Percentiles rank a stretch among this genome's conserved stretches.
Evolutionary conservation across 345 rosid species (phyloP).

Genomic region (Jatropha curcas): DNA sequence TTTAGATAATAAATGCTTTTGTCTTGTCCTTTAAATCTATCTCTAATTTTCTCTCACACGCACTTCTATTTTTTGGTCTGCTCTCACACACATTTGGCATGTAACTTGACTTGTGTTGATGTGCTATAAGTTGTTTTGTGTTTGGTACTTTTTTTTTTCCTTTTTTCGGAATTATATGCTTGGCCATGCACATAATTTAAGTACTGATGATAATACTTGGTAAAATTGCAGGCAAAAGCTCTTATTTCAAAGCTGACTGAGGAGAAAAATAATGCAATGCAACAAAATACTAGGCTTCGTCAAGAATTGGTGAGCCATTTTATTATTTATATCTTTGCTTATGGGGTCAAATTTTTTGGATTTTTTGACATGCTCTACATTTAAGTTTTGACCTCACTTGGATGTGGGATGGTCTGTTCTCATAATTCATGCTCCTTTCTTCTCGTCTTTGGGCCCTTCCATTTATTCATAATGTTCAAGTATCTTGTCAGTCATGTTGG

Average conservation of each 20-base stretch:
- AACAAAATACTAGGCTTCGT: slow-evolving; percentile 57
- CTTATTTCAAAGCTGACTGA: slow-evolving; percentile 59
- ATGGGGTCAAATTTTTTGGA: neutral
- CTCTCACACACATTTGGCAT: neutral
- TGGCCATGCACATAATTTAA: slow-evolving; percentile 7
- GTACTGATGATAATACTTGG: slow-evolving; percentile 10
- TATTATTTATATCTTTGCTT: neutral
- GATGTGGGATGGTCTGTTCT: neutral
- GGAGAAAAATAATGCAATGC: slow-evolving; percentile 60
- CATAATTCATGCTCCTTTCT: neutral
- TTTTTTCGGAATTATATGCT: neutral
- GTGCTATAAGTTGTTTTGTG: neutral
- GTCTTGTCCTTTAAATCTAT: neutral
- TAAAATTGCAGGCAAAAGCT: slow-evolving; percentile 49
- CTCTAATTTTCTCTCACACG: too few relatives aligned
- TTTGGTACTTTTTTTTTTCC: neutral
- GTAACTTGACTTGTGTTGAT: neutral
- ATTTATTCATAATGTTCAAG: too few relatives aligned
- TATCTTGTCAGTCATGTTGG: neutral
- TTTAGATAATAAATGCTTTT: too few relatives aligned
- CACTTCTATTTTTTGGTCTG: too few relatives aligned
- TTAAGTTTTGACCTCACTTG: neutral
- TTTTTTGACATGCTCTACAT: neutral
- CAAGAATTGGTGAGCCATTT: slow-evolving; percentile 59
- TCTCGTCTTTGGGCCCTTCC: neutral